Conservation (phyloP, 805 yeast genomes). For the Metahyphopichia silvanorum region DNA sequence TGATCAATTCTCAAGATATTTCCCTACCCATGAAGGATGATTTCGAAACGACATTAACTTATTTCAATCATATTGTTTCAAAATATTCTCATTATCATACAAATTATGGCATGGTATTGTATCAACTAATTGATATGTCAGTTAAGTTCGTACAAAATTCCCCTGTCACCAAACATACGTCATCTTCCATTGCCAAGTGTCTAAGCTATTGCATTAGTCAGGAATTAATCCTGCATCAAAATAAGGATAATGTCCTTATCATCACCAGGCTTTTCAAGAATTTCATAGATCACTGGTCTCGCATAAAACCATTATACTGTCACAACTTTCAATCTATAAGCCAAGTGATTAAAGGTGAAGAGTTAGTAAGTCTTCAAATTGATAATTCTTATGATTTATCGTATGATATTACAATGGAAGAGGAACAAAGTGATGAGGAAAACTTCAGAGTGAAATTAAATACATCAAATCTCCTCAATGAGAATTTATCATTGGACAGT, state of each 20-base stretch:
- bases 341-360: constrained; percentile 15
- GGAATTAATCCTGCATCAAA: constrained; percentile 33
- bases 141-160: constrained; percentile 32
- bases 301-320: constrained; percentile 15
- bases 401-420: constrained; percentile 29
- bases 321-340: constrained; percentile 7
- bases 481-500: constrained; percentile 1
- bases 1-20: constrained; percentile 50
- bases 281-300: constrained; percentile 49
- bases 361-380: constrained; percentile 6
- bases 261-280: constrained; percentile 54
- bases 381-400: constrained; percentile 31
- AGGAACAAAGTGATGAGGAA: constrained; percentile 15
- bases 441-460: constrained; percentile 11
- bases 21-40: constrained; percentile 53
- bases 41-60: constrained; percentile 36
- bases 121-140: constrained; percentile 42
- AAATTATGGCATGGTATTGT: constrained; percentile 26
- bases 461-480: constrained; percentile 11
- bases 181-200: constrained; percentile 41
- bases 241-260: constrained; percentile 46
- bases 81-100: constrained; percentile 16
- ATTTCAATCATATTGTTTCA: constrained; percentile 31
- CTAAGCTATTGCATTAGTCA: constrained; percentile 58
- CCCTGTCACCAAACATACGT: constrained; percentile 41